These are phyloP conservation scores for Aureobasidium pullulans DNA, from an alignment of 2,329 filamentous ascomycete species.

Conservation along the genomic window DNA sequence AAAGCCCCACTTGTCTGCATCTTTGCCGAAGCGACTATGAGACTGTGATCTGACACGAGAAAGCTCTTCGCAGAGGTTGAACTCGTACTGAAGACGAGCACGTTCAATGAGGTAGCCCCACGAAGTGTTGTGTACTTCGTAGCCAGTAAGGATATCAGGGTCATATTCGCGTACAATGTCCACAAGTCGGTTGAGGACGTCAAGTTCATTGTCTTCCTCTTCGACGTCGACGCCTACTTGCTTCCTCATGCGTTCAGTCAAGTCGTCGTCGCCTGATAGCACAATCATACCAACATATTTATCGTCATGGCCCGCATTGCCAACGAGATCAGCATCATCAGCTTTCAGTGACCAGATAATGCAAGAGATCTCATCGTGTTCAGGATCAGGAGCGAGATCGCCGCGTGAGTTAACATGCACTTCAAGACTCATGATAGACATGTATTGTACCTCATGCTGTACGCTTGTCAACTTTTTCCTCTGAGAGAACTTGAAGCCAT, in stretches of 20 bases:
- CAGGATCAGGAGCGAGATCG: conserved; percentile 76
- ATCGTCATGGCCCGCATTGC: conserved; percentile 38
- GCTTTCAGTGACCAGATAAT: conserved; percentile 87
- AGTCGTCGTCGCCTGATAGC: conserved; percentile 43
- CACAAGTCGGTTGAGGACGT: conserved; percentile 76
- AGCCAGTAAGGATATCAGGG: conserved; percentile 88
- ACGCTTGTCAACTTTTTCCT: conserved; percentile 67
- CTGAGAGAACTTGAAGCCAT: conserved; percentile 82
- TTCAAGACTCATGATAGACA: conserved; percentile 94
- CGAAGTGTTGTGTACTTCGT: conserved; percentile 85
- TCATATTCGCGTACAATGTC: conserved; percentile 78
- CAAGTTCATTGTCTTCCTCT: conserved; percentile 71
- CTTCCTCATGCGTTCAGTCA: conserved; percentile 55
- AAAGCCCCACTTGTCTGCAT: conserved; percentile 86
- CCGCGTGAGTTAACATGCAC: conserved; percentile 83
- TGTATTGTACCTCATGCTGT: conserved; percentile 80
- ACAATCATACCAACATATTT: conserved; percentile 65
- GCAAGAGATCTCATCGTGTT: conserved; percentile 79
- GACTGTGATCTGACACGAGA: conserved; percentile 81
- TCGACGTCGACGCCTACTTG: conserved; percentile 58
- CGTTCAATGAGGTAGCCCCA: conserved; percentile 96
- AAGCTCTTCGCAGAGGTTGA: conserved; percentile 83
- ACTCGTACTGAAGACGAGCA: conserved; percentile 77
- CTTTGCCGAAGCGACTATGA: conserved; percentile 76
- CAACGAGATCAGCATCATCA: conserved; percentile 54